Percentiles rank a stretch among this genome's conserved stretches.
Evolutionary conservation across 1,284 basidiomycete species (phyloP).

Genomic region (Cystobasidium pallidum): DNA sequence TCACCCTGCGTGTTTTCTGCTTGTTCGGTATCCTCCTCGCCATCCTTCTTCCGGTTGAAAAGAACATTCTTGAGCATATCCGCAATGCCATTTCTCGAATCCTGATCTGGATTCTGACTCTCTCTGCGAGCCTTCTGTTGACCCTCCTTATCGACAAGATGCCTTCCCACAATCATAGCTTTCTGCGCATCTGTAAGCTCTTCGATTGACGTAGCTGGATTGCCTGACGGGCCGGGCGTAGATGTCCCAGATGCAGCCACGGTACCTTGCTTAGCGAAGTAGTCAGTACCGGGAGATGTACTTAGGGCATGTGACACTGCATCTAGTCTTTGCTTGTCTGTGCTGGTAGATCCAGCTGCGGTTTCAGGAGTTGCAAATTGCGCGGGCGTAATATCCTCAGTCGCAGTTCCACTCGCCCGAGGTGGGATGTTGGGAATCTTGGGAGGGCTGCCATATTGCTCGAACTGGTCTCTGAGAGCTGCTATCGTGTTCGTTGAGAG

Average conservation of each 20-base stretch:
- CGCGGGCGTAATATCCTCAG: constrained; percentile 32
- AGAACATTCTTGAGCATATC: constrained; percentile 47
- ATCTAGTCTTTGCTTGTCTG: constrained; percentile 18
- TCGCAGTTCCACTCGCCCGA: constrained; percentile 11
- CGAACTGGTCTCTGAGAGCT: constrained; percentile 16
- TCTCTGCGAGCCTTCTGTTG: constrained; percentile 56
- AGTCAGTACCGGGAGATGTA: constrained; percentile 17
- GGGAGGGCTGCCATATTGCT: constrained; percentile 34
- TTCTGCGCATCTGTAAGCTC: constrained; percentile 72
- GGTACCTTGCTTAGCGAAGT: background rate
- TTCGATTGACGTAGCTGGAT: constrained; percentile 29
- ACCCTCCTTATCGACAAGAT: constrained; percentile 76
- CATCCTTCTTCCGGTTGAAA: constrained; percentile 24
- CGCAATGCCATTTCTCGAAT: constrained; percentile 26
- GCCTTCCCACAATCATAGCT: constrained; percentile 73
- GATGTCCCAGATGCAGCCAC: background rate
- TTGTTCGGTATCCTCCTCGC: constrained; percentile 2
- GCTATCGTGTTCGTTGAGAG: constrained; percentile 2
- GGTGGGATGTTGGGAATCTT: constrained; percentile 39
- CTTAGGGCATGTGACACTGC: constrained; percentile 17
- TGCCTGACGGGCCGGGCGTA: constrained; percentile 39
- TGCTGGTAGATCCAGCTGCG: background rate
- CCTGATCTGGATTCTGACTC: constrained; percentile 22
- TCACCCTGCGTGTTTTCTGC: background rate
- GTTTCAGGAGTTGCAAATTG: constrained; percentile 2